phyloP scores from a whole-genome alignment of 2,329 filamentous ascomycete genomes.

The Pseudogymnoascus sp. region DNA sequence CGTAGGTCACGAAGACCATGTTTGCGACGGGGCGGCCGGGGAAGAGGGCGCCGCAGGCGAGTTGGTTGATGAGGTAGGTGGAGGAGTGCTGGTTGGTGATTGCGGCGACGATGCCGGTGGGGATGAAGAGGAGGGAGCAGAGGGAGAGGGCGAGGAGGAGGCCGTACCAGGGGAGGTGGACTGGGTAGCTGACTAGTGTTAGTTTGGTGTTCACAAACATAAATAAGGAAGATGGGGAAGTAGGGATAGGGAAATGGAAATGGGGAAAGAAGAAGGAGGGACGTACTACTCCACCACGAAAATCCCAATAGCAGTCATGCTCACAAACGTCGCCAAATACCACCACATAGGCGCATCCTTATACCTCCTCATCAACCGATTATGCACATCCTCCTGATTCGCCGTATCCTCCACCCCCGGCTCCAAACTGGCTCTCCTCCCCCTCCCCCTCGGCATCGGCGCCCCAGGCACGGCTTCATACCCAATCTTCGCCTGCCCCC shows the following conservation, averaged over 20 bases:
- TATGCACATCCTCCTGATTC: constrained; percentile 72
- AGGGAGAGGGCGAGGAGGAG: constrained; percentile 70
- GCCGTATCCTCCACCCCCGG: constrained; percentile 45
- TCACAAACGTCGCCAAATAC: constrained; percentile 69
- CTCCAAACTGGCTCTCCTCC: constrained; percentile 29
- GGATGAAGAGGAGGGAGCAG: constrained; percentile 75
- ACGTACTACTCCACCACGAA: constrained; percentile 78
- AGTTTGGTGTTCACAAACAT: constrained; percentile 8
- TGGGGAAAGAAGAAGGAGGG: neutral
- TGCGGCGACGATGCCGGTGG: constrained; percentile 87
- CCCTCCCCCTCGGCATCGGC: constrained; percentile 4
- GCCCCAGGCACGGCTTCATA: constrained; percentile 43
- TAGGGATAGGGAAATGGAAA: neutral
- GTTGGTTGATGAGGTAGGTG: constrained; percentile 78
- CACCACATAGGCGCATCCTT: constrained; percentile 73
- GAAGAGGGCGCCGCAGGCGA: constrained; percentile 74
- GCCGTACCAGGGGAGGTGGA: constrained; percentile 82
- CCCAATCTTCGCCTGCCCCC: constrained; percentile 38
- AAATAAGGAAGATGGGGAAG: neutral
- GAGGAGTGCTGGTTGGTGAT: constrained; percentile 85
- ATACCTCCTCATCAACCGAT: constrained; percentile 74
- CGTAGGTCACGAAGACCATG: constrained; percentile 90
- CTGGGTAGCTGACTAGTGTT: constrained; percentile 51
- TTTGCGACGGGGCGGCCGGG: constrained; percentile 81
- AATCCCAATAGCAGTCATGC: constrained; percentile 71